Evolutionary conservation across 495 filamentous ascomycete species (phyloP), one percentile per base, ranked within the genome.

Genomic region (Pyrenopolyporus hunteri): DNA sequence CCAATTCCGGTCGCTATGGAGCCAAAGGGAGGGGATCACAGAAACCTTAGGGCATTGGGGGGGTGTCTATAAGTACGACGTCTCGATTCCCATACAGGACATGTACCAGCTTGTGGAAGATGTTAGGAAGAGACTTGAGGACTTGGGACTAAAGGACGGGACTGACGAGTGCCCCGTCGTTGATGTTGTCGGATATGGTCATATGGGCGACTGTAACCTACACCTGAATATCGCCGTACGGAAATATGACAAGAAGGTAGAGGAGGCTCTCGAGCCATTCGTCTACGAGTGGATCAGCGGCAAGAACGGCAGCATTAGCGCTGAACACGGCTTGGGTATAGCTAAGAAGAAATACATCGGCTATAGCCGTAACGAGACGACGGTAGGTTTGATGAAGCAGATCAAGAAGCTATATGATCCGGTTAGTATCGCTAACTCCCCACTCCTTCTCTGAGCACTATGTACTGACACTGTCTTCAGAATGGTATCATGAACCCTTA

Each of bases 41-140:
- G 94, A 98, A 76, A 82, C 83, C 19, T 73, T 93, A 22, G 89
- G 91, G 59, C 93, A 98, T 71, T 92, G 90, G 76, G 94, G 94
- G 23, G 94, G 93, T 6, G 92, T 92, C 20, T 98, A 98, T 83
- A 98, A 98, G 76, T 98, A 98, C 74, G 94, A 98, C 70, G 82
- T 98, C 4, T 98, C 94, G 11, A 95, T 98, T 47, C 94, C 94
- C 4, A 76, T 98, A 6, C 70, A 82, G n/a, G 85, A 95, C 57
- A 82, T 98, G 65, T 98, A 98, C 73, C 76, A 82, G 59, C 81
- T 98, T 14, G 95, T 98, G 6, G 89, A 92, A 52, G 94, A 96
- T 62, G 87, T 86, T 29, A 81, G 84, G 54, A 84, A 83, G 45
- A 84, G 87, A 8, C 78, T 98, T 22, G 83, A 81, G 2, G 78